A percentile compares a stretch with the other conserved stretches of the same genome.
Conservation (phyloP, 352 stramenopile species). For the Blastocystis hominis region DNA sequence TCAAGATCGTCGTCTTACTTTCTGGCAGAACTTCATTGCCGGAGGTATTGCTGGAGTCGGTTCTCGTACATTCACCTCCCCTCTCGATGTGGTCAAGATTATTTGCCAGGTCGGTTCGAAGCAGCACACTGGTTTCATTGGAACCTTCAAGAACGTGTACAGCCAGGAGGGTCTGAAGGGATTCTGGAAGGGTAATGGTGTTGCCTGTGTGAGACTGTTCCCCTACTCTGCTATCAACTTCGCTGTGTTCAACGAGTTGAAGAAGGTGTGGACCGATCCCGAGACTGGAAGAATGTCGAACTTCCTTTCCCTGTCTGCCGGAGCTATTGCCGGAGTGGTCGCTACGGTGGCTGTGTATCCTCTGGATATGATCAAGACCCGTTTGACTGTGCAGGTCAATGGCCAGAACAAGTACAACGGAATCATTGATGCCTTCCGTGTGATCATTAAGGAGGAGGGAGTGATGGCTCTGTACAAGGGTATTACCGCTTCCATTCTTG, state of each 20-base stretch:
- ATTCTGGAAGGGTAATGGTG: conserved; percentile 37
- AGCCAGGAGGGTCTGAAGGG: conserved; percentile 13
- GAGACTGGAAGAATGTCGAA: conserved; percentile 23
- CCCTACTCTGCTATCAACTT: conserved; percentile 38
- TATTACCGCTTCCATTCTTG: conserved; percentile 49
- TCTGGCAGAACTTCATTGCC: conserved; percentile 52
- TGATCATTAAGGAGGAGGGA: conserved; percentile 53
- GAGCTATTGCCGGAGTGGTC: conserved; percentile 1
- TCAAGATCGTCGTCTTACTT: conserved; percentile 51
- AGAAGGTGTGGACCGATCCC: conserved; percentile 9
- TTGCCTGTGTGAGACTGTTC: conserved; percentile 37
- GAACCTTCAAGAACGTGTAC: conserved; percentile 41
- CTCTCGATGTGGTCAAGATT: conserved; percentile 51
- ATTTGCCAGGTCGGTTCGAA: conserved; percentile 20
- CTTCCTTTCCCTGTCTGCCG: background rate
- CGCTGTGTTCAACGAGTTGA: background rate
- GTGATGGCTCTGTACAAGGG: conserved; percentile 55
- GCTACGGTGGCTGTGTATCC: conserved; percentile 38
- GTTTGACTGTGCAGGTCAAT: conserved; percentile 45
- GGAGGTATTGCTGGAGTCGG: conserved; percentile 42
- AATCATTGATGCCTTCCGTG: conserved; percentile 42
- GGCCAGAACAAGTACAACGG: conserved; percentile 38
- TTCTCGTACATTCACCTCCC: conserved; percentile 42
- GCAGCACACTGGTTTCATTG: conserved; percentile 48
- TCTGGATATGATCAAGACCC: conserved; percentile 50